Evolutionary conservation across 345 rosid genomes (phyloP).

Genomic region (Rhodamnia rubescens): DNA sequence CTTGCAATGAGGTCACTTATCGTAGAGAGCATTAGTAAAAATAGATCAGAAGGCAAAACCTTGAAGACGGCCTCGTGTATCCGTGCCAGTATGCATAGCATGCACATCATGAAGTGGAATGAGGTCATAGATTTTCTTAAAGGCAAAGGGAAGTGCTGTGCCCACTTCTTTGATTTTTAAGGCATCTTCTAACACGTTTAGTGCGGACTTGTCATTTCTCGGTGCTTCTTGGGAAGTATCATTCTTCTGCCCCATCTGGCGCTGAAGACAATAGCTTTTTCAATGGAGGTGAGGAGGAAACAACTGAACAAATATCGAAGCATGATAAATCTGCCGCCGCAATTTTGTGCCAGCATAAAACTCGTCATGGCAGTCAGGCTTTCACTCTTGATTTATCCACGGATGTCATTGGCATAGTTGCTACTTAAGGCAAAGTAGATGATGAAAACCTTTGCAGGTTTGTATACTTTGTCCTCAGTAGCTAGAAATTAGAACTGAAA

Average conservation of each 20-base stretch:
- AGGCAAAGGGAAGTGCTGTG: background rate
- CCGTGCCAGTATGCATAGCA: background rate
- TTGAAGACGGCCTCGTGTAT: background rate
- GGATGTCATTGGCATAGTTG: slow-evolving; percentile 69
- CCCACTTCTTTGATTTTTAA: background rate
- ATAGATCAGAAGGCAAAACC: background rate
- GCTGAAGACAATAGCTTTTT: slow-evolving; percentile 13
- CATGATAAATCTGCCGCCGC: slow-evolving; percentile 64
- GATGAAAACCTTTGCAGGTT: slow-evolving; percentile 74
- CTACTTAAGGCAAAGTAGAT: slow-evolving; percentile 62
- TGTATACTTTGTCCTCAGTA: slow-evolving; percentile 8
- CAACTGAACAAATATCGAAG: slow-evolving; percentile 29
- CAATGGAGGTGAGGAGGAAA: slow-evolving; percentile 44
- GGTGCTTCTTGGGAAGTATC: slow-evolving; percentile 55
- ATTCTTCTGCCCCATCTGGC: slow-evolving; percentile 16
- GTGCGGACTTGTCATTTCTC: slow-evolving; percentile 4
- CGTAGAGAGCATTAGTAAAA: background rate
- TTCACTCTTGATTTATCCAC: slow-evolving; percentile 17
- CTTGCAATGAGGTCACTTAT: background rate
- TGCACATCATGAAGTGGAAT: background rate
- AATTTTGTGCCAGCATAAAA: slow-evolving; percentile 42
- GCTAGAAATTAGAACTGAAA: background rate
- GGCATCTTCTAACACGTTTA: background rate
- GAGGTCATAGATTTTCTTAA: background rate
- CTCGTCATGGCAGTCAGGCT: slow-evolving; percentile 26